These are phyloP conservation scores for Pogostemon cablin DNA, from an alignment of 257 asterid genomes.

Conservation along the genomic window DNA sequence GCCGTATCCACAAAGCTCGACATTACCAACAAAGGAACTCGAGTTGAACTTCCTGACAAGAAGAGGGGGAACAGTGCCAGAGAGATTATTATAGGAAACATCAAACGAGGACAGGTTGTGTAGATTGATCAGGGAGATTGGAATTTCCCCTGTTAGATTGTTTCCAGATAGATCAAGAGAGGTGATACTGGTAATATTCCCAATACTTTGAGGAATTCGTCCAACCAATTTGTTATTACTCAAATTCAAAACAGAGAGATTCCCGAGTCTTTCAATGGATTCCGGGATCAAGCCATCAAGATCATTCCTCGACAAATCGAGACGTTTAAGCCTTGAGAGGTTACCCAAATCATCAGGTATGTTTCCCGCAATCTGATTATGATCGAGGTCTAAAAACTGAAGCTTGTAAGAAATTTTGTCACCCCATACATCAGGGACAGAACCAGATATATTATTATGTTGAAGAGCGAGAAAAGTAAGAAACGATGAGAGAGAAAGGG, in stretches of 20 bases:
- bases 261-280: slow-evolving; percentile 41
- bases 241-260: slow-evolving; percentile 53
- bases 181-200: slow-evolving; percentile 52
- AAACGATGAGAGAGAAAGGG: slow-evolving; percentile 67
- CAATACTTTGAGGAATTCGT: slow-evolving; percentile 56
- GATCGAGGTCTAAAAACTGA: slow-evolving; percentile 49
- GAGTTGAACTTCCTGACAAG: slow-evolving; percentile 72
- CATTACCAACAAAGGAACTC: slow-evolving; percentile 71
- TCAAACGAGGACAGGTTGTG: slow-evolving; percentile 57
- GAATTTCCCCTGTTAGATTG: slow-evolving; percentile 73
- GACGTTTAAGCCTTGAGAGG: slow-evolving; percentile 38
- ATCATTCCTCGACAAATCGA: slow-evolving; percentile 55
- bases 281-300: slow-evolving; percentile 53
- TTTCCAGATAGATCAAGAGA: slow-evolving; percentile 67
- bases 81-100: slow-evolving; percentile 77
- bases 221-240: slow-evolving; percentile 56
- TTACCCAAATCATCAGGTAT: slow-evolving; percentile 50
- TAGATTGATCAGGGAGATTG: slow-evolving; percentile 49
- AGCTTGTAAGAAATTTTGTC: slow-evolving; percentile 46
- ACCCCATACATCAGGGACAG: slow-evolving; percentile 66
- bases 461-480: slow-evolving; percentile 76
- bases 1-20: slow-evolving; percentile 78
- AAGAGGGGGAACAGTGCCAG: slow-evolving; percentile 66
- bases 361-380: slow-evolving; percentile 54
- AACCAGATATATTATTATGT: slow-evolving; percentile 71